phyloP scores from a whole-genome alignment of 768 basidiomycete species.

The Xerocomellus chrysenteron region DNA sequence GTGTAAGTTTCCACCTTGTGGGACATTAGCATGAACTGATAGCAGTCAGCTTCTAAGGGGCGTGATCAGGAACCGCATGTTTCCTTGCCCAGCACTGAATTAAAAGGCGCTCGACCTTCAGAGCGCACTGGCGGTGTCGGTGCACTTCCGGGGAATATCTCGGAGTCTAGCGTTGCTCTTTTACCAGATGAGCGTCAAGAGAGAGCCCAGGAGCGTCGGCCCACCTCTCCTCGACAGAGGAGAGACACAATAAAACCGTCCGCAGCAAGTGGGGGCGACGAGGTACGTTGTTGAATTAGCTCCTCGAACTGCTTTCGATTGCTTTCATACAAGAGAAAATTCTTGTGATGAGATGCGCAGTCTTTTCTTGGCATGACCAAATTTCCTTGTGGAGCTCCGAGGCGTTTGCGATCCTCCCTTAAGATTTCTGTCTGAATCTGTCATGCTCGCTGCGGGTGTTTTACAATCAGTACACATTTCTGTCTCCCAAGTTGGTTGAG shows the following conservation, averaged over 20 bases:
- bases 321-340: neutral
- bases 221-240: slow-evolving; percentile 9
- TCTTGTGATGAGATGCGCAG: neutral
- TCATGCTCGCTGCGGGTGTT: neutral
- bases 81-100: slow-evolving; percentile 38
- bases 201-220: neutral
- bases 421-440: neutral
- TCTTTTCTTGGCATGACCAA: neutral
- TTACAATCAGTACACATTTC: neutral
- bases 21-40: slow-evolving; percentile 6
- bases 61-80: neutral
- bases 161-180: slow-evolving; percentile 47
- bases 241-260: slow-evolving; percentile 17
- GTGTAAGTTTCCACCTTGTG: slow-evolving; percentile 10
- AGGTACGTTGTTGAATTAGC: slow-evolving; percentile 12
- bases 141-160: slow-evolving; percentile 45
- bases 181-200: slow-evolving; percentile 47
- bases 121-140: slow-evolving; percentile 44
- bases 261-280: neutral
- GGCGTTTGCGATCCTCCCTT: neutral
- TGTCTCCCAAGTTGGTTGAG: neutral
- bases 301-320: neutral
- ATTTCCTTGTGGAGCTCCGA: neutral
- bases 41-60: slow-evolving; percentile 4
- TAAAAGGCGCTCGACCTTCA: slow-evolving; percentile 31